Conservation (phyloP, 257 asterid genomes). For the Capsicum chinense region DNA sequence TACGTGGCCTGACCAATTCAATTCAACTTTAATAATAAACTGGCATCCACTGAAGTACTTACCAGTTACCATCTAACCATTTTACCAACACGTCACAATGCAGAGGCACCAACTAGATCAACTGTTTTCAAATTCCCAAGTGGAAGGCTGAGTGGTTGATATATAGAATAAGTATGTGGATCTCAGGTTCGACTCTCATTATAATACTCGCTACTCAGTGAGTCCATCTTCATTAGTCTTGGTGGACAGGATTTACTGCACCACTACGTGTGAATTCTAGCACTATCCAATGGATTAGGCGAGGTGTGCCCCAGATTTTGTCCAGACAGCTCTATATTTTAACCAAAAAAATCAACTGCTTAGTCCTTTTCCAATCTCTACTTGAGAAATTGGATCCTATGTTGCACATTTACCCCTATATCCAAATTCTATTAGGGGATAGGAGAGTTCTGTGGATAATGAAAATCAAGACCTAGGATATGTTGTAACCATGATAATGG, state of each 20-base stretch:
- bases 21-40: not conserved
- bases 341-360: not conserved
- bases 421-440: constrained; percentile 6
- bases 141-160: not conserved
- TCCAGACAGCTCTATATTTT: not conserved
- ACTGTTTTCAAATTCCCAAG: not conserved
- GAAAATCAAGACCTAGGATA: constrained; percentile 1
- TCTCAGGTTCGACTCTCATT: not conserved
- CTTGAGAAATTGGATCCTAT: not conserved
- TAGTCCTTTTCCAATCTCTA: not conserved
- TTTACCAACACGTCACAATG: not conserved
- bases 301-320: not conserved
- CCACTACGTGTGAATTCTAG: not conserved
- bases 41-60: constrained; percentile 25
- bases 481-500: not conserved
- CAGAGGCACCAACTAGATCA: constrained; percentile 6
- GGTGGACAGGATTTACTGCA: not conserved
- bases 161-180: not conserved
- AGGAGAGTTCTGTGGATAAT: not conserved
- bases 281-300: not conserved
- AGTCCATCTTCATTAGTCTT: not conserved
- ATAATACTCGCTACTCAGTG: not conserved
- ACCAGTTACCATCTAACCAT: constrained; percentile 14
- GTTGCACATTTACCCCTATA: not conserved
- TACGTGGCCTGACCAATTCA: not conserved